Conservation (phyloP, 768 basidiomycete genomes). For the Tricholoma saponaceum region DNA sequence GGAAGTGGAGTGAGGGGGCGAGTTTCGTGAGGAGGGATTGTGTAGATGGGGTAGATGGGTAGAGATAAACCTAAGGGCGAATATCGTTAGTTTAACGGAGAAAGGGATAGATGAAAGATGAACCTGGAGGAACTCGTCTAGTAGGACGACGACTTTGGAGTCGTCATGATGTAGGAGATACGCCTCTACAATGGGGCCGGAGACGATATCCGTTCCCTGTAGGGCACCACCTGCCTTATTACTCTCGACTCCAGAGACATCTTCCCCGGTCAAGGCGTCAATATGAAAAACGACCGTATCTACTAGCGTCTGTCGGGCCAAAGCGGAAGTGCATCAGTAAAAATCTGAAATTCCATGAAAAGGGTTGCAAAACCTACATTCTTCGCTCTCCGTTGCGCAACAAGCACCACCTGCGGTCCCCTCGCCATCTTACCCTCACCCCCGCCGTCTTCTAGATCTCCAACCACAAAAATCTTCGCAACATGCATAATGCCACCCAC, state of each 20-base stretch:
- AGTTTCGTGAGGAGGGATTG: slow-evolving; percentile 39
- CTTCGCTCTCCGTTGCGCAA: slow-evolving; percentile 56
- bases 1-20: slow-evolving; percentile 49
- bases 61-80: slow-evolving; percentile 66
- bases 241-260: slow-evolving; percentile 20
- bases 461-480: slow-evolving; percentile 55
- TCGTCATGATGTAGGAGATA: slow-evolving; percentile 44
- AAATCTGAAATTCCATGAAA: neutral
- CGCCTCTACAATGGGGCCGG: slow-evolving; percentile 55
- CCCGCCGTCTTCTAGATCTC: slow-evolving; percentile 38
- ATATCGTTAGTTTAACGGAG: neutral
- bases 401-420: slow-evolving; percentile 55
- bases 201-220: slow-evolving; percentile 58
- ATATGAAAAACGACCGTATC: slow-evolving; percentile 78
- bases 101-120: slow-evolving; percentile 8
- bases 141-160: slow-evolving; percentile 52
- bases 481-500: slow-evolving; percentile 56
- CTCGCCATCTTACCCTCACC: slow-evolving; percentile 13
- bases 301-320: slow-evolving; percentile 41
- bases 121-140: slow-evolving; percentile 80
- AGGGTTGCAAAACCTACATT: slow-evolving; percentile 49
- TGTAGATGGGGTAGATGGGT: slow-evolving; percentile 54
- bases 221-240: slow-evolving; percentile 31
- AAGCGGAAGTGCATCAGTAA: neutral
- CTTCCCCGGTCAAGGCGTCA: slow-evolving; percentile 76